Evolutionary conservation across 805 yeast species (phyloP).

Genomic region (Komagataella phaffii): DNA sequence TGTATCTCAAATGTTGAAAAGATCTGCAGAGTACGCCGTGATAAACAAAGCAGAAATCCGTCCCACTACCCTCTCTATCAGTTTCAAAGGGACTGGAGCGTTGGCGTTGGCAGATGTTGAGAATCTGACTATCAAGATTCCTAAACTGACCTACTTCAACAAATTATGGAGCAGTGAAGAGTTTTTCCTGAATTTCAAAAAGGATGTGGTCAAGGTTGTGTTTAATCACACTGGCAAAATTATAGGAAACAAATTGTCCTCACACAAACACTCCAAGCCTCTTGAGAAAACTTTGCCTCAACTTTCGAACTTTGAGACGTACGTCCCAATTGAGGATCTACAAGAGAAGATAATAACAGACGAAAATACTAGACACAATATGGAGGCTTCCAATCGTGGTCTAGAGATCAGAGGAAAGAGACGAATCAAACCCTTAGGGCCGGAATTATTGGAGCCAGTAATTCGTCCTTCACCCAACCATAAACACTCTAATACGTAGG

Average conservation of each 20-base stretch:
- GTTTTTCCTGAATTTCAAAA: conserved; percentile 45
- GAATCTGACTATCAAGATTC: conserved; percentile 53
- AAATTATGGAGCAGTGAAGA: conserved; percentile 67
- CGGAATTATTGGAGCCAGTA: not conserved
- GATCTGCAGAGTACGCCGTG: conserved; percentile 66
- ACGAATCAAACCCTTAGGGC: not conserved
- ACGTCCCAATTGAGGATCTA: not conserved
- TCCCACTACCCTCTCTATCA: conserved; percentile 43
- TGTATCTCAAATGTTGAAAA: conserved; percentile 49
- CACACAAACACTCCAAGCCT: not conserved
- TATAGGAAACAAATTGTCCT: conserved; percentile 52
- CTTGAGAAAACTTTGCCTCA: not conserved
- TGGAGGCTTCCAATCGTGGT: not conserved
- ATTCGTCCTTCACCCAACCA: not conserved
- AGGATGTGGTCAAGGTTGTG: conserved; percentile 43
- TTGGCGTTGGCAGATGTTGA: conserved; percentile 65
- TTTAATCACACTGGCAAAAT: conserved; percentile 63
- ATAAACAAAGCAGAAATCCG: conserved; percentile 45
- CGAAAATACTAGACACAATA: not conserved
- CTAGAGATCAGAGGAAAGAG: not conserved
- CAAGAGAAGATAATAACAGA: not conserved
- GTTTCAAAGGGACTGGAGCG: conserved; percentile 66
- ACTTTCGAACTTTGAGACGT: not conserved
- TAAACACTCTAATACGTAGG: not conserved
- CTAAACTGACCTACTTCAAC: conserved; percentile 42